Conservation (phyloP, 2,329 filamentous ascomycete genomes). For the Trichophaea hybrida region DNA sequence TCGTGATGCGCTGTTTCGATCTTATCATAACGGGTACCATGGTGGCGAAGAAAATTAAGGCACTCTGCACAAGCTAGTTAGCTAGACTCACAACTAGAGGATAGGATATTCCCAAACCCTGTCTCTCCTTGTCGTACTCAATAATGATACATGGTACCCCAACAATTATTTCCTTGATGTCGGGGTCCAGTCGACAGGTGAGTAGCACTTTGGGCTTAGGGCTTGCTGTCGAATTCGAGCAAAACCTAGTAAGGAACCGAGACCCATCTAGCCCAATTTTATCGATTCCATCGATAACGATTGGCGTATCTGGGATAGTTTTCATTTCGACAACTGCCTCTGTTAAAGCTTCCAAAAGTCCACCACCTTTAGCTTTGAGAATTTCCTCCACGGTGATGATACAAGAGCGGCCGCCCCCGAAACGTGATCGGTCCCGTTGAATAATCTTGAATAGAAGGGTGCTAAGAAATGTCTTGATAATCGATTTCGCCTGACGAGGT, state of each 20-base stretch:
- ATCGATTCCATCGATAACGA: not conserved
- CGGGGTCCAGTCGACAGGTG: not conserved
- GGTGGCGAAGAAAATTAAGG: not conserved
- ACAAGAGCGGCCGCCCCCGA: not conserved
- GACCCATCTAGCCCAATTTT: not conserved
- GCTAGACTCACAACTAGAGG: not conserved
- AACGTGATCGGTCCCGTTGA: not conserved
- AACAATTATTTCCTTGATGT: not conserved
- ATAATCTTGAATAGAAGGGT: not conserved
- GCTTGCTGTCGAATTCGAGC: not conserved
- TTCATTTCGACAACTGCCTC: not conserved
- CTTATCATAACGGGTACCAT: not conserved
- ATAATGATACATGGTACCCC: not conserved
- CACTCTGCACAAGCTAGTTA: not conserved
- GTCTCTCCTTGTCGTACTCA: slow-evolving; percentile 1
- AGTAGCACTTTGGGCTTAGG: not conserved
- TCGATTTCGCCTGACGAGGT: not conserved
- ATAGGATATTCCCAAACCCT: not conserved
- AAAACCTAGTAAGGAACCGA: not conserved
- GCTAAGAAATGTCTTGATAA: not conserved
- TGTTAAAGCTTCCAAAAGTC: not conserved
- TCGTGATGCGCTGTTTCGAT: not conserved
- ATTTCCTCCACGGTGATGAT: not conserved
- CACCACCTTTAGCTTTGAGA: not conserved
- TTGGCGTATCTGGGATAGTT: not conserved